Base-by-base conservation (phyloP, 345 rosid genomes). In the Eucalyptus albens region DNA sequence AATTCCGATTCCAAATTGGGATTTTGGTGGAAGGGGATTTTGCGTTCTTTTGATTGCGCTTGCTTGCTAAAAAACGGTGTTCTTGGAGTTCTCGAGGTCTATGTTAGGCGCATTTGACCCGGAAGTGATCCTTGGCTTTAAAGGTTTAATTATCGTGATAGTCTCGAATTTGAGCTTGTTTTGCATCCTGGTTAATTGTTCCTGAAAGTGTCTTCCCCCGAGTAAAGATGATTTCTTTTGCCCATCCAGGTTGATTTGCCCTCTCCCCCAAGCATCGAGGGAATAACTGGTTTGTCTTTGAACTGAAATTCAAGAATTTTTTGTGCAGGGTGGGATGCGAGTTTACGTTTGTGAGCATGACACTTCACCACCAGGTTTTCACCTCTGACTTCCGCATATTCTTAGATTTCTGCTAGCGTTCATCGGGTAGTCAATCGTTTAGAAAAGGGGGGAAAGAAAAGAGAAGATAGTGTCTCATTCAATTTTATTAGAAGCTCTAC, bases 291-390 rank as follows among this genome's bases (percentile, higher is more conserved):
- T 60, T 22, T 87, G 53, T 89, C 90, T 62, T 65, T 85, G 37
- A 53, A n/a, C 50, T 86, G 59, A 21, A 86, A 33, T 29, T 50
- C 6, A 2, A 86, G 7, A 87, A 88, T 47, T 88, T 69, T 91
- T 83, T 93, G 90, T 93, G 90, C 97, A 97, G 99, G 99, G 97
- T 89, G 96, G 96, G 88, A 89, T 95, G 95, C 94, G 94, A 88
- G 97, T 95, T 44, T 97, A 97, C 80, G 87, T 96, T 42, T 96
- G 98, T 91, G 97, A 96, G 88, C 99, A 94, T 89, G 96, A 97
- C 90, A 96, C 98, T 37, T 89, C 95, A 60, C 98, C 99, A 15
- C 96, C 99, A 90, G 99, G 96, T 96, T 81, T 81, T n/a, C 89
- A 86, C 77, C 81, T 60, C 91, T 92, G 65, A 50, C 56, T 37